Conservation (phyloP, 2,329 filamentous ascomycete genomes). For the Raffaelea ambrosiae region DNA sequence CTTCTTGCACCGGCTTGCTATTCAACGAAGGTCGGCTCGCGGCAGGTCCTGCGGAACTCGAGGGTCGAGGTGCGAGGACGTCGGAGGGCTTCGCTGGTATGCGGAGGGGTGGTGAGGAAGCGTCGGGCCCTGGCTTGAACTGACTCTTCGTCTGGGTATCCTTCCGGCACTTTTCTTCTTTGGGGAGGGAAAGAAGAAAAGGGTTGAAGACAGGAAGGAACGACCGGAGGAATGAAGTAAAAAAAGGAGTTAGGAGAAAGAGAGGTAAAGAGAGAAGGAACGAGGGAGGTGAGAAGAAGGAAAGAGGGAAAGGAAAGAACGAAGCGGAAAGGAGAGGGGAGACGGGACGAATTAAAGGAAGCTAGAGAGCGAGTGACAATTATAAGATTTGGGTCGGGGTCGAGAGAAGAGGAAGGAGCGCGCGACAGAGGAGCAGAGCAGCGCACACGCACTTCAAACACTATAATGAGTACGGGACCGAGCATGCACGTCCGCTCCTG, state of each 20-base stretch:
- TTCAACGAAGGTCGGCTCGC: no score
- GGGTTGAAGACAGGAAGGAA: no score
- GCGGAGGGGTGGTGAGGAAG: no score
- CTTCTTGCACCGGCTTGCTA: no score
- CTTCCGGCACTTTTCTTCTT: no score
- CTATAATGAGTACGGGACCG: conserved; percentile 7
- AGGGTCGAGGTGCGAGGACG: no score
- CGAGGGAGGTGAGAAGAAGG: background rate
- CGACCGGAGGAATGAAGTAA: background rate
- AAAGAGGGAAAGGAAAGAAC: conserved; percentile 4
- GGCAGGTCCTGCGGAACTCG: no score
- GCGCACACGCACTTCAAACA: conserved; percentile 8
- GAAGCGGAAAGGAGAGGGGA: conserved; percentile 2
- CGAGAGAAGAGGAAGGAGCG: conserved; percentile 30
- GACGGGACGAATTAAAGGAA: conserved; percentile 1
- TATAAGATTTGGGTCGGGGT: conserved; percentile 18
- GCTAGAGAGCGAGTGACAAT: background rate
- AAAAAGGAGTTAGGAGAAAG: background rate
- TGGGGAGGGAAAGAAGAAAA: no score
- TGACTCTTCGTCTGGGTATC: no score
- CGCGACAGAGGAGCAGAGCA: conserved; percentile 17
- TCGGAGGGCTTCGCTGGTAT: no score
- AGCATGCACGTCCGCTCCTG: conserved; percentile 10
- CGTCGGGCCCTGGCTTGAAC: no score
- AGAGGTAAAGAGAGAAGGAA: background rate